These are phyloP conservation scores for Nigrospora oryzae DNA, from an alignment of 2,329 filamentous ascomycete genomes.

Conservation along the genomic window DNA sequence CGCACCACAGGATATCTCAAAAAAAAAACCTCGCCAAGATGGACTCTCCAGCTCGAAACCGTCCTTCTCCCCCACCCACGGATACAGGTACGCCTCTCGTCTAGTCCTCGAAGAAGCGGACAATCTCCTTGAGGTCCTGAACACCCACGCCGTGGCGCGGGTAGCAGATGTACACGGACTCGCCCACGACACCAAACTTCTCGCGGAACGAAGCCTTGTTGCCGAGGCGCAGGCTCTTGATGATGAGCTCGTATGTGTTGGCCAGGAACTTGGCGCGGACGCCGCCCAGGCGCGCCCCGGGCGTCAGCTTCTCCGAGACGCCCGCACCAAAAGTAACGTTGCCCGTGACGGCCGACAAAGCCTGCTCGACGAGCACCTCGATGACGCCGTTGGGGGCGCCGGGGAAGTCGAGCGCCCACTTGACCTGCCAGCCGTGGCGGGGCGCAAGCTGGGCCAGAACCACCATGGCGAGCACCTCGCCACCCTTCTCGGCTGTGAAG, in stretches of 20 bases:
- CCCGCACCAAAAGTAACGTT: slow-evolving; percentile 81
- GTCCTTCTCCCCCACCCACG: too few relatives aligned
- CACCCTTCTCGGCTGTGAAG: slow-evolving; percentile 67
- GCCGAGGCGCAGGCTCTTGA: slow-evolving; percentile 72
- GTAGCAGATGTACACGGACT: slow-evolving; percentile 84
- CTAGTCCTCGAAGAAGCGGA: slow-evolving; percentile 77
- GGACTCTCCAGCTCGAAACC: too few relatives aligned
- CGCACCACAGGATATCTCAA: too few relatives aligned
- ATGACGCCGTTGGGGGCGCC: slow-evolving; percentile 79
- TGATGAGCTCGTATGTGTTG: slow-evolving; percentile 69
- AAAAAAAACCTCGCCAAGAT: too few relatives aligned
- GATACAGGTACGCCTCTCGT: too few relatives aligned
- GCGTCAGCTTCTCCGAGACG: slow-evolving; percentile 63
- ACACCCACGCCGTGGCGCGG: slow-evolving; percentile 78
- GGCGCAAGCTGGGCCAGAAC: slow-evolving; percentile 76
- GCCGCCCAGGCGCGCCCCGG: slow-evolving; percentile 75
- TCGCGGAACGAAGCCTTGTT: slow-evolving; percentile 84
- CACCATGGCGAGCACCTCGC: slow-evolving; percentile 68
- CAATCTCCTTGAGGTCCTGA: slow-evolving; percentile 72
- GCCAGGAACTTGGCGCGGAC: slow-evolving; percentile 73
- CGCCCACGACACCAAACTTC: slow-evolving; percentile 80
- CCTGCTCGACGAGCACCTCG: slow-evolving; percentile 62
- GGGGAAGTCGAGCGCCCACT: slow-evolving; percentile 93
- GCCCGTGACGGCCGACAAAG: slow-evolving; percentile 43
- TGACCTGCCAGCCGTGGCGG: slow-evolving; percentile 83